Conservation (phyloP, 805 yeast genomes). For the Isabelozyma rhagii region DNA sequence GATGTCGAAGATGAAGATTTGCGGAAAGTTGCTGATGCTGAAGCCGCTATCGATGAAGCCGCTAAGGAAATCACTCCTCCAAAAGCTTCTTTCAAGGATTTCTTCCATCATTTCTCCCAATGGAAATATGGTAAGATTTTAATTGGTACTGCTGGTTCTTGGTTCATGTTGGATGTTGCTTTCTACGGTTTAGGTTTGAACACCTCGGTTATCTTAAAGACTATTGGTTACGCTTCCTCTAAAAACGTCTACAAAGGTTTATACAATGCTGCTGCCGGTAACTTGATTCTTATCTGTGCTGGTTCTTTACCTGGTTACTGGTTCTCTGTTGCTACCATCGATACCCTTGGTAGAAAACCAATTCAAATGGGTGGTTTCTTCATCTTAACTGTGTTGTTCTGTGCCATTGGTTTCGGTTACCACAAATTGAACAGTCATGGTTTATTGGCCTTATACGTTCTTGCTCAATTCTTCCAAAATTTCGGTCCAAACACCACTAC, state of each 20-base stretch:
- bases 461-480: constrained; percentile 84
- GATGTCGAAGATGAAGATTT: constrained; percentile 63
- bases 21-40: constrained; percentile 51
- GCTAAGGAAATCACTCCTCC: constrained; percentile 53
- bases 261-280: constrained; percentile 85
- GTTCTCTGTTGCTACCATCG: constrained; percentile 77
- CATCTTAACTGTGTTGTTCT: constrained; percentile 67
- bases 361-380: constrained; percentile 75
- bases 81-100: constrained; percentile 78
- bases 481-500: constrained; percentile 94
- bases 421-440: constrained; percentile 65
- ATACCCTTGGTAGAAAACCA: constrained; percentile 80
- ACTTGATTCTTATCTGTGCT: constrained; percentile 87
- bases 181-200: constrained; percentile 86
- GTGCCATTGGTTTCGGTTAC: constrained; percentile 82
- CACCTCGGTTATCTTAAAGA: constrained; percentile 71
- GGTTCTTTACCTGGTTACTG: constrained; percentile 96
- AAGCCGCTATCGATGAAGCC: constrained; percentile 36
- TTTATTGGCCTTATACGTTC: constrained; percentile 70
- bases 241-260: constrained; percentile 66
- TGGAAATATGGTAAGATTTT: constrained; percentile 86
- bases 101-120: constrained; percentile 68
- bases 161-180: constrained; percentile 90
- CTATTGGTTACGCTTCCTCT: constrained; percentile 80
- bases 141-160: constrained; percentile 85